A percentile compares a stretch with the other conserved stretches of the same genome.
Evolutionary conservation across 2,329 filamentous ascomycete species (phyloP).

Genomic region (Aspergillus uvarum): DNA sequence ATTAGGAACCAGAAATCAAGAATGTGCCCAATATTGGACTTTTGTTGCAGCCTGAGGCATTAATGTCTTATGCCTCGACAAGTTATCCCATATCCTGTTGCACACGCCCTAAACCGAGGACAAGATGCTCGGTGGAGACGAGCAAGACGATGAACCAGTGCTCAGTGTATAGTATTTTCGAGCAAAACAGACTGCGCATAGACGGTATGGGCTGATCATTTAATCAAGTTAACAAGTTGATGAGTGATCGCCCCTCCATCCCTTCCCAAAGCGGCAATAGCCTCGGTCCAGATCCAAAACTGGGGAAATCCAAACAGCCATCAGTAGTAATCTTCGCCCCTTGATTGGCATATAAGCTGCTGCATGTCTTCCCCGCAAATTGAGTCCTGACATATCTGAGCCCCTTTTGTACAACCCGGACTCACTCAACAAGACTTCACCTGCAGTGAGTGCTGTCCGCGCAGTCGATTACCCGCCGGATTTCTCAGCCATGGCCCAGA

Average conservation of each 20-base stretch:
- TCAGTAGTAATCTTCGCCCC: slow-evolving; percentile 12
- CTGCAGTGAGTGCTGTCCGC: not conserved
- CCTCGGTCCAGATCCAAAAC: slow-evolving; percentile 12
- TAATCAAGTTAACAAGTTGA: not conserved
- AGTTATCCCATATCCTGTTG: too few species aligned
- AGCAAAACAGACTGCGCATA: too few species aligned
- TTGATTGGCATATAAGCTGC: slow-evolving; percentile 16
- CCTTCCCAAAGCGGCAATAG: slow-evolving; percentile 13
- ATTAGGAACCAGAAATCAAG: not conserved
- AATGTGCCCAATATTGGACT: not conserved
- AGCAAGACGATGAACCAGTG: too few species aligned
- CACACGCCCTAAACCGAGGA: too few species aligned
- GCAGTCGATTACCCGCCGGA: not conserved
- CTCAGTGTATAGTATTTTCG: too few species aligned
- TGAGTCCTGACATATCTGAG: too few species aligned
- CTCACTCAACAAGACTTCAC: too few species aligned
- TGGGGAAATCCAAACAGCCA: not conserved
- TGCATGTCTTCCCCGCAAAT: not conserved
- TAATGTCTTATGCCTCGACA: not conserved
- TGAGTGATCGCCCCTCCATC: not conserved
- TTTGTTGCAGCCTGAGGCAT: not conserved
- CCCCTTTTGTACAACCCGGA: too few species aligned
- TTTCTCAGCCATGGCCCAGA: slow-evolving; percentile 23
- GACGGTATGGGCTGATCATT: too few species aligned
- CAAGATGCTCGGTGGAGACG: too few species aligned